Evolutionary conservation across 768 basidiomycete genomes (phyloP), one percentile per base, ranked within the genome.

Genomic region (Amanita rubescens): DNA sequence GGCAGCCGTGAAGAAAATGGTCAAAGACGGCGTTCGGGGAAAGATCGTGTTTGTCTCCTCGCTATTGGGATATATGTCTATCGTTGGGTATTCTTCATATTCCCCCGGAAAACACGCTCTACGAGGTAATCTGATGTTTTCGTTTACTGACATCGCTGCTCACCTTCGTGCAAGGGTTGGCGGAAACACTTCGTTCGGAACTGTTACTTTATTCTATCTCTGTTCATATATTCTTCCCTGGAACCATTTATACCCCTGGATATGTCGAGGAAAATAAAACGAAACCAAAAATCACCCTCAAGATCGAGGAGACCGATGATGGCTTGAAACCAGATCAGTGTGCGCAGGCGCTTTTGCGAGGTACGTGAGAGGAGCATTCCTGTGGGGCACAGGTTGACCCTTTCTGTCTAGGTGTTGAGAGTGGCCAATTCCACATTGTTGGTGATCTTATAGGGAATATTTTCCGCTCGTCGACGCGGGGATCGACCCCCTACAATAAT

Each of bases 21-120:
- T 79, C 17, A 71, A 74, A 48, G 67, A 77, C n/a, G 71, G 74
- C 32, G 66, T 70, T 19, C 76, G 79, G 55, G 80, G 86, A 19
- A 90, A 87, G 63, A 83, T 93, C 35, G 73, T 89, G 15, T 80
- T 95, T 37, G 79, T 90, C 22, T 83, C 82, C 1, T 91, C 88
- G 0, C 80, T 83, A 5, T 67, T 93, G 10, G 87, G 83, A 1
- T 82, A 83, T 60, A 84, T 91, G 73, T 77, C 80, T 2, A 79
- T 93, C 51, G 69, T 87, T 3, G 93, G 94, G 0, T 95, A 84
- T 60, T 74, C 85, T 1, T 79, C 82, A 1, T 95, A 95, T 66
- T 73, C 87, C 0, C 90, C 92, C 0, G 85, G 82, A 9, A 95
- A 95, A 64, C 86, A 88, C 60, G 94, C 94, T 7, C 65, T 95